These are phyloP conservation scores for Mycena alexandri DNA, from an alignment of 768 basidiomycete species.

Conservation along the genomic window DNA sequence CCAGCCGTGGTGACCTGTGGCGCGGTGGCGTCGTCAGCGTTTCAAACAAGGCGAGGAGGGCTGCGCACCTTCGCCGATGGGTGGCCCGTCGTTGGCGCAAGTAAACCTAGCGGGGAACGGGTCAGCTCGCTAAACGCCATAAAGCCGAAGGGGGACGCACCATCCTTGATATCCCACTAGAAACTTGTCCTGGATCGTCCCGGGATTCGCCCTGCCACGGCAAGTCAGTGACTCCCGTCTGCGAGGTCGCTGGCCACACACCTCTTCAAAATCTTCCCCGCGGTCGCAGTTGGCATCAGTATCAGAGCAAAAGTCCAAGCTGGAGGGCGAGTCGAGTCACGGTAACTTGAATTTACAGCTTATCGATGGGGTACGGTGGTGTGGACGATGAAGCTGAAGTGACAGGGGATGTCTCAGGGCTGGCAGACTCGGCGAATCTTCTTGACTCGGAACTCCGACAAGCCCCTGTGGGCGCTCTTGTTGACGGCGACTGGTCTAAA, in stretches of 20 bases:
- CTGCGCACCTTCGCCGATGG: conserved; percentile 68
- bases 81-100: conserved; percentile 76
- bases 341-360: no score
- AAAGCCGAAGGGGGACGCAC: conserved; percentile 51
- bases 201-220: conserved; percentile 69
- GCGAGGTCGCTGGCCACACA: conserved; percentile 36
- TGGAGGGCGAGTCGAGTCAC: no score
- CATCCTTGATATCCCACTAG: conserved; percentile 92
- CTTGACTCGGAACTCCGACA: no score
- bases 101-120: conserved; percentile 68
- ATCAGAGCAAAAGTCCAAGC: neutral
- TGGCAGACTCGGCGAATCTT: no score
- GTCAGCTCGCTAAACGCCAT: neutral
- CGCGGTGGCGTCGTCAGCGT: neutral
- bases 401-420: no score
- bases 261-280: conserved; percentile 58
- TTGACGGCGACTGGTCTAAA: no score
- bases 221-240: conserved; percentile 9
- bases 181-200: conserved; percentile 87
- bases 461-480: no score
- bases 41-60: neutral
- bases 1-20: conserved; percentile 83
- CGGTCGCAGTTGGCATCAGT: conserved; percentile 29
- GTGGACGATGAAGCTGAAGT: neutral
- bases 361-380: no score